phyloP scores from a whole-genome alignment of 2,329 filamentous ascomycete species.

The Talaromyces verruculosus region DNA sequence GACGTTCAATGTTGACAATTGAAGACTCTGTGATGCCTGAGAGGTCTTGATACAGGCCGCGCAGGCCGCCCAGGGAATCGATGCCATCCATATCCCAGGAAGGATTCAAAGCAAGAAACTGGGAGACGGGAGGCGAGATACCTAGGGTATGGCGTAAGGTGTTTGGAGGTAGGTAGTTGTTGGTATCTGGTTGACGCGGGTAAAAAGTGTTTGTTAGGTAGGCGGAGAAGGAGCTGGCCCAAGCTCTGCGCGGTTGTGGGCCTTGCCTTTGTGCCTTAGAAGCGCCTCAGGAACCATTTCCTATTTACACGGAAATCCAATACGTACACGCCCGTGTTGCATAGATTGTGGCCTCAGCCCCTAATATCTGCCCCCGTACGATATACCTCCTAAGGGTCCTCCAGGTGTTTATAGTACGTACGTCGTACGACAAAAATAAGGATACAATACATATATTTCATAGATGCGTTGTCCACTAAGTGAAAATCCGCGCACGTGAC shows the following conservation, averaged over 20 bases:
- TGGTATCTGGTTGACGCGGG: constrained; percentile 27
- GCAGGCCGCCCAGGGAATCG: constrained; percentile 72
- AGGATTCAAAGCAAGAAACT: constrained; percentile 24
- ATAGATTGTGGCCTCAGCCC: too few relatives aligned
- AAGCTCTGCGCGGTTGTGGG: constrained; percentile 15
- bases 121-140: constrained; percentile 27
- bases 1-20: constrained; percentile 67
- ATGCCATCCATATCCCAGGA: constrained; percentile 64
- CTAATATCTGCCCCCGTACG: too few relatives aligned
- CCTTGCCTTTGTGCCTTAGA: constrained; percentile 6
- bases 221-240: constrained; percentile 28
- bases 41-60: constrained; percentile 83
- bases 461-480: background rate
- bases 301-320: too few relatives aligned
- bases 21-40: constrained; percentile 71
- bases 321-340: too few relatives aligned
- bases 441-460: too few relatives aligned
- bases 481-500: too few relatives aligned
- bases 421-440: too few relatives aligned
- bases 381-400: too few relatives aligned
- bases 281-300: background rate
- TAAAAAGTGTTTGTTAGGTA: constrained; percentile 28
- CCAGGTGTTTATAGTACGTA: too few relatives aligned
- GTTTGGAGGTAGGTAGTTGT: background rate
- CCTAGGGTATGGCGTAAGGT: constrained; percentile 17